These are phyloP conservation scores for Xylariaceae sp. DNA, from an alignment of 2,329 filamentous ascomycete genomes.

Conservation along the genomic window DNA sequence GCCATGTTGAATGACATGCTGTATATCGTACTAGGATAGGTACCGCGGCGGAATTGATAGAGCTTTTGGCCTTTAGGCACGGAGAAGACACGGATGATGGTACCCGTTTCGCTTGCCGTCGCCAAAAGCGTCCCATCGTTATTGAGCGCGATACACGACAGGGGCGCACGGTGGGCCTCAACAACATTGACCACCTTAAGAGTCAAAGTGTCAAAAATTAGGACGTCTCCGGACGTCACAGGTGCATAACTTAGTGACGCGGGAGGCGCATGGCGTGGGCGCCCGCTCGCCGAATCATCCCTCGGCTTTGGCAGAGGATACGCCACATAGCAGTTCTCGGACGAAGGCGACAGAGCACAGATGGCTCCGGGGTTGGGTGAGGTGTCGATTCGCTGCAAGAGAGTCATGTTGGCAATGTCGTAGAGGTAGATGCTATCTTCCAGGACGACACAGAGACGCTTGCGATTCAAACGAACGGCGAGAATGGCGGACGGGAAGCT, in stretches of 20 bases:
- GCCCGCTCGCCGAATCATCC: slow-evolving; percentile 51
- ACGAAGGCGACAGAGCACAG: slow-evolving; percentile 87
- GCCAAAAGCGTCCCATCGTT: slow-evolving; percentile 87
- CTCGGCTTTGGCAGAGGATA: slow-evolving; percentile 79
- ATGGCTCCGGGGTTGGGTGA: slow-evolving; percentile 90
- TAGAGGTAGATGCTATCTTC: slow-evolving; percentile 98
- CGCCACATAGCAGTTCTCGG: slow-evolving; percentile 91
- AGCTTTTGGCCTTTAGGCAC: slow-evolving; percentile 87
- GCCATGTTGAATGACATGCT: slow-evolving; percentile 98
- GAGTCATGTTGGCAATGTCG: slow-evolving; percentile 97
- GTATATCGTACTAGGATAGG: slow-evolving; percentile 92
- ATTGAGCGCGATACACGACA: slow-evolving; percentile 88
- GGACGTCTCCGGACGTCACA: slow-evolving; percentile 83
- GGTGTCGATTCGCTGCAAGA: slow-evolving; percentile 86
- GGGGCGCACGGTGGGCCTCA: slow-evolving; percentile 85
- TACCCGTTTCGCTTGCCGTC: slow-evolving; percentile 94
- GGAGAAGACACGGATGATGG: slow-evolving; percentile 93
- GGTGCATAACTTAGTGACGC: slow-evolving; percentile 65
- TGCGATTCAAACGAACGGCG: slow-evolving; percentile 88
- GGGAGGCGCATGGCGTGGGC: slow-evolving; percentile 80
- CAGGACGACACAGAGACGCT: slow-evolving; percentile 85
- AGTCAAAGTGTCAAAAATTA: slow-evolving; percentile 85
- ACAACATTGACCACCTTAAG: slow-evolving; percentile 93
- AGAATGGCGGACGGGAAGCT: slow-evolving; percentile 96
- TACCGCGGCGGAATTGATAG: slow-evolving; percentile 92